Evolutionary conservation across 2,329 filamentous ascomycete species (phyloP), one percentile per base, ranked within the genome.

Genomic region (Venturia carpophila): DNA sequence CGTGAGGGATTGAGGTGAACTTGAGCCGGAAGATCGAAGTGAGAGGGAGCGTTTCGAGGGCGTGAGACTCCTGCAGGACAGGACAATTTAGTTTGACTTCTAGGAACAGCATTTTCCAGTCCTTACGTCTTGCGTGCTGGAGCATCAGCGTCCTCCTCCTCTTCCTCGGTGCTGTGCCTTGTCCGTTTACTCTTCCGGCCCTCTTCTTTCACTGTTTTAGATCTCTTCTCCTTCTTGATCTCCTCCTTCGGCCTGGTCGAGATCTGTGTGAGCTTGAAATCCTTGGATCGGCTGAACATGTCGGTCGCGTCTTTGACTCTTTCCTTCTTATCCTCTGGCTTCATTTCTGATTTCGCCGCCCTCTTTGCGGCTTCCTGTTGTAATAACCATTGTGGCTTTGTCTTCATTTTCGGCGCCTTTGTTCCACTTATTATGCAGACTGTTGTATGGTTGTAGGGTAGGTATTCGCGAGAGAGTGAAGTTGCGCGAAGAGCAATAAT

Each of bases 221-320:
- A 69, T 62, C 70, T 69, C 61, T 71, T 71, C 61, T 70, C 70
- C 27, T 65, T 68, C 52, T 71, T 71, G 52, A 73, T 71, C 41
- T 69, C 68, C 37, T 71, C 73, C 65, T 74, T 70, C 60, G 79
- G 68, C 56, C 77, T 73, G 42, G 75, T 73, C 17, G 79, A 71
- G 61, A 10, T 75, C 72, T 21, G 69, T 68, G 69, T 75, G 79
- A 10, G 69, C 69, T 58, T 58, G 30, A 58, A 58, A 27, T 74
- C 71, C 62, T 71, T 73, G 2, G 77, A 75, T 64, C 79, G 77
- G 63, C 75, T 78, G 68, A 81, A 81, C 37, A 80, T 73, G n/a
- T 58, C 39, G 11, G 63, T 60, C 42, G 61, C 65, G 68, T 76
- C 73, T 21, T 65, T 62, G 24, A 66, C 41, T 64, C 71, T 69